A percentile compares a stretch with the other conserved stretches of the same genome.
Evolutionary conservation across 1,284 basidiomycete genomes (phyloP).

Genomic region (Puccinia coronata): DNA sequence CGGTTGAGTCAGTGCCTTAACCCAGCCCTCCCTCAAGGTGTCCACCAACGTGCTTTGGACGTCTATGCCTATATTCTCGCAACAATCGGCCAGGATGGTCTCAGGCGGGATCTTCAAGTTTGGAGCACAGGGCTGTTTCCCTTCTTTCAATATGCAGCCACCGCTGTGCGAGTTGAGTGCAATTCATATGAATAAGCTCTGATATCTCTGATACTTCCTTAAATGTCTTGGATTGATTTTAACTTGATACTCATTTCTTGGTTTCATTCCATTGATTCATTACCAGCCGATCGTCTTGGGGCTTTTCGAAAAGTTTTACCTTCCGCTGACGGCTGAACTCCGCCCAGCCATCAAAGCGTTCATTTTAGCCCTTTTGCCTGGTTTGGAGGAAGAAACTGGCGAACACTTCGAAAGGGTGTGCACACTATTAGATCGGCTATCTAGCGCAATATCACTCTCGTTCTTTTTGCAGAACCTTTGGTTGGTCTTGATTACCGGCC

Average conservation of each 20-base stretch:
- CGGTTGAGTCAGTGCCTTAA: constrained; percentile 94
- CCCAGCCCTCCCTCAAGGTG: constrained; percentile 91
- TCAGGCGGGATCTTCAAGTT: constrained; percentile 80
- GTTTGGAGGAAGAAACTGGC: constrained; percentile 90
- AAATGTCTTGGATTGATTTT: constrained; percentile 1
- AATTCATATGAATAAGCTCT: constrained; percentile 5
- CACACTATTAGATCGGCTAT: constrained; percentile 75
- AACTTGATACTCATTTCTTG: background rate
- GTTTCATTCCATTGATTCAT: background rate
- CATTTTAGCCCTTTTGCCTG: constrained; percentile 87
- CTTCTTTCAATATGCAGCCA: constrained; percentile 97
- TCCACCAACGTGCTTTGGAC: constrained; percentile 92
- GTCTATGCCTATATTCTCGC: constrained; percentile 90
- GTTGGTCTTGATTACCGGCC: constrained; percentile 87
- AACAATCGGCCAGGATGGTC: constrained; percentile 84
- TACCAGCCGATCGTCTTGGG: constrained; percentile 75
- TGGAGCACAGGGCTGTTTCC: constrained; percentile 98
- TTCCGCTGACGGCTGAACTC: constrained; percentile 78
- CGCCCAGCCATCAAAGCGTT: constrained; percentile 91
- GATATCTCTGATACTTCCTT: background rate
- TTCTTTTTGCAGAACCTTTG: constrained; percentile 96
- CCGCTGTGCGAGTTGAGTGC: constrained; percentile 75
- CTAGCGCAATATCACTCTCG: constrained; percentile 74
- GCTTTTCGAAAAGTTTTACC: constrained; percentile 84
- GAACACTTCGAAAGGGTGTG: constrained; percentile 96